These are phyloP conservation scores for Cytidiella melzeri DNA, from an alignment of 768 basidiomycete genomes.

Conservation along the genomic window DNA sequence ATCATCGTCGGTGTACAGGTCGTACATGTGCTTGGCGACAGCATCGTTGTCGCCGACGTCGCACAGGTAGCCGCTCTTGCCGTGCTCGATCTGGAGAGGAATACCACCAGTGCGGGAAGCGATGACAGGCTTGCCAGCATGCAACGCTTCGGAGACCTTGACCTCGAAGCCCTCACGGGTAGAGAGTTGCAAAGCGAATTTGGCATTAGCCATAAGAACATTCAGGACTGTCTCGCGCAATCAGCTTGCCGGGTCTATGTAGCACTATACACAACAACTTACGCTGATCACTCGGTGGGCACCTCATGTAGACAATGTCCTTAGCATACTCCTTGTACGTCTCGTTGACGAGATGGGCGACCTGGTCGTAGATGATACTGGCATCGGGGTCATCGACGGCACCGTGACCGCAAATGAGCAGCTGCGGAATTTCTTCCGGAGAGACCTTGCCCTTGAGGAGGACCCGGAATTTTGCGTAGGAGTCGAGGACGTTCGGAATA, in stretches of 20 bases:
- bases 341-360: slow-evolving; percentile 49
- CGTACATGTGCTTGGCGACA: slow-evolving; percentile 71
- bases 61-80: slow-evolving; percentile 83
- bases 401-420: slow-evolving; percentile 85
- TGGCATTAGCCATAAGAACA: slow-evolving; percentile 81
- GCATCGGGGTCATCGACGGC: slow-evolving; percentile 95
- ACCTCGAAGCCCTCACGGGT: slow-evolving; percentile 96
- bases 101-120: slow-evolving; percentile 87
- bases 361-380: slow-evolving; percentile 82
- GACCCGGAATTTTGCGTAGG: slow-evolving; percentile 78
- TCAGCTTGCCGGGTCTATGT: background rate
- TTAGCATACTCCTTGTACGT: slow-evolving; percentile 35
- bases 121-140: slow-evolving; percentile 83
- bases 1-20: slow-evolving; percentile 70
- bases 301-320: slow-evolving; percentile 49
- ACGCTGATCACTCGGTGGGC: slow-evolving; percentile 82
- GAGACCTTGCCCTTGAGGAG: slow-evolving; percentile 45
- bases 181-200: slow-evolving; percentile 87
- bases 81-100: slow-evolving; percentile 84
- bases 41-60: slow-evolving; percentile 67
- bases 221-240: slow-evolving; percentile 56
- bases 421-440: slow-evolving; percentile 57
- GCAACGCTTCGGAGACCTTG: slow-evolving; percentile 93
- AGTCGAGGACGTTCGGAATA: slow-evolving; percentile 79
- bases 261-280: slow-evolving; percentile 26